phyloP scores from a whole-genome alignment of 2,329 filamentous ascomycete species.

The Trichoderma koningiopsis region DNA sequence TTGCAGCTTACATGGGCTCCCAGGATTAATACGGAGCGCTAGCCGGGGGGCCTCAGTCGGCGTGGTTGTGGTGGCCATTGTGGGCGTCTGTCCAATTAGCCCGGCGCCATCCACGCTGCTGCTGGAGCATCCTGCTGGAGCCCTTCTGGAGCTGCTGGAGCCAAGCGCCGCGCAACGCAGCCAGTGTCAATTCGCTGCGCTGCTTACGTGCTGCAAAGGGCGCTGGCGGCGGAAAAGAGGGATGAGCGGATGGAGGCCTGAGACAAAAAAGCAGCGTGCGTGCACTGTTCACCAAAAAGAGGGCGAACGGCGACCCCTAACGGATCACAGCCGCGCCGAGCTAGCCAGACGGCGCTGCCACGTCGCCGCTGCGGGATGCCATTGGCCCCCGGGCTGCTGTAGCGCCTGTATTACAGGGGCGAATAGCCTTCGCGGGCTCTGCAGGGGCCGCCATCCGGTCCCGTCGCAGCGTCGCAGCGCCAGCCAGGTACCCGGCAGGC shows the following conservation, averaged over 20 bases:
- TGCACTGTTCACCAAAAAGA: neutral
- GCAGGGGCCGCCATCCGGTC: slow-evolving; percentile 23
- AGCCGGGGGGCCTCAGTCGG: slow-evolving; percentile 7
- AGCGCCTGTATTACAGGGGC: slow-evolving; percentile 24
- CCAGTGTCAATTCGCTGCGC: neutral
- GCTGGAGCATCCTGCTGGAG: neutral
- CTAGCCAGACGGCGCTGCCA: slow-evolving; percentile 20
- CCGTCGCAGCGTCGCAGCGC: slow-evolving; percentile 27
- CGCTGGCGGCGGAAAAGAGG: neutral
- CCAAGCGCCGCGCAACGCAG: slow-evolving; percentile 3
- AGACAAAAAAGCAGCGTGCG: neutral
- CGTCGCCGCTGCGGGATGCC: slow-evolving; percentile 16
- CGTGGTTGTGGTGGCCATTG: slow-evolving; percentile 1
- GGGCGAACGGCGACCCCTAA: neutral
- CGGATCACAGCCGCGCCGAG: slow-evolving; percentile 22
- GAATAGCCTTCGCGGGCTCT: slow-evolving; percentile 22
- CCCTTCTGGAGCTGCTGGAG: neutral
- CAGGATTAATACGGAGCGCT: slow-evolving; percentile 25
- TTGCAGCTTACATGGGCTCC: slow-evolving; percentile 9
- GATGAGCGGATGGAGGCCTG: neutral
- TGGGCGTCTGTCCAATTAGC: neutral
- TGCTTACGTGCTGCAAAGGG: neutral
- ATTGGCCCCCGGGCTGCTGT: slow-evolving; percentile 19
- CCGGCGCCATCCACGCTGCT: neutral
- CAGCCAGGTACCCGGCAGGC: slow-evolving; percentile 34